Percentiles rank a stretch among this genome's conserved stretches.
phyloP scores from a whole-genome alignment of 2,329 filamentous ascomycete genomes.

The Metarhizium humberi region DNA sequence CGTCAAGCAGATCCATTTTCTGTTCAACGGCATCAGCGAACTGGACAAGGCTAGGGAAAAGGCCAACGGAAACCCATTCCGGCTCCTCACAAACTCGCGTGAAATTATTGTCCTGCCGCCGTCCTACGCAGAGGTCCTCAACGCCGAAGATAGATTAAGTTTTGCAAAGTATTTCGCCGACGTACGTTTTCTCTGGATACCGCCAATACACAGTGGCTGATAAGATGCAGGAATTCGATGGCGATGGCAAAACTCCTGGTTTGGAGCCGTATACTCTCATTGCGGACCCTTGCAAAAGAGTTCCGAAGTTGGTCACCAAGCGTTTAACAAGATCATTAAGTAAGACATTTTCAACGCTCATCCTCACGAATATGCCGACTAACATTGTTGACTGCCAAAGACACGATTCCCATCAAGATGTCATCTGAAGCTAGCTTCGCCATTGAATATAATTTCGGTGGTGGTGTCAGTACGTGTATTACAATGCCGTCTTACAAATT shows the following conservation, averaged over 20 bases:
- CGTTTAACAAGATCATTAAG: slow-evolving; percentile 7
- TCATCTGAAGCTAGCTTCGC: slow-evolving; percentile 7
- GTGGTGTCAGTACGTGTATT: not conserved
- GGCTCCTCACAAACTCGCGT: slow-evolving; percentile 8
- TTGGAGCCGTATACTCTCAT: slow-evolving; percentile 8
- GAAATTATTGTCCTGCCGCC: slow-evolving; percentile 8
- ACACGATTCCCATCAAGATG: slow-evolving; percentile 5
- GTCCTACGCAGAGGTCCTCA: slow-evolving; percentile 5
- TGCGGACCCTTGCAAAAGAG: slow-evolving; percentile 6
- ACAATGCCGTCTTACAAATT: not conserved
- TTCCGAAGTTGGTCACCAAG: slow-evolving; percentile 6
- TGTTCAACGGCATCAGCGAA: slow-evolving; percentile 6
- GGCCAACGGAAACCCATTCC: slow-evolving; percentile 4
- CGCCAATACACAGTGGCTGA: not conserved
- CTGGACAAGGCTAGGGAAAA: slow-evolving; percentile 3
- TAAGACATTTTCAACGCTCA: not conserved
- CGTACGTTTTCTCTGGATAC: not conserved
- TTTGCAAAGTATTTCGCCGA: slow-evolving; percentile 8
- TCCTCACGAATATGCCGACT: not conserved
- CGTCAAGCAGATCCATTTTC: slow-evolving; percentile 4
- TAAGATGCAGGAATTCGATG: slow-evolving; percentile 5
- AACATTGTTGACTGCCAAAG: not conserved
- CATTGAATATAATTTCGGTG: slow-evolving; percentile 5
- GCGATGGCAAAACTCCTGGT: slow-evolving; percentile 7
- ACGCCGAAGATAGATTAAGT: slow-evolving; percentile 4